Evolutionary conservation across 2,329 filamentous ascomycete genomes (phyloP), one percentile per base, ranked within the genome.

Genomic region (Stachybotrys chartarum): DNA sequence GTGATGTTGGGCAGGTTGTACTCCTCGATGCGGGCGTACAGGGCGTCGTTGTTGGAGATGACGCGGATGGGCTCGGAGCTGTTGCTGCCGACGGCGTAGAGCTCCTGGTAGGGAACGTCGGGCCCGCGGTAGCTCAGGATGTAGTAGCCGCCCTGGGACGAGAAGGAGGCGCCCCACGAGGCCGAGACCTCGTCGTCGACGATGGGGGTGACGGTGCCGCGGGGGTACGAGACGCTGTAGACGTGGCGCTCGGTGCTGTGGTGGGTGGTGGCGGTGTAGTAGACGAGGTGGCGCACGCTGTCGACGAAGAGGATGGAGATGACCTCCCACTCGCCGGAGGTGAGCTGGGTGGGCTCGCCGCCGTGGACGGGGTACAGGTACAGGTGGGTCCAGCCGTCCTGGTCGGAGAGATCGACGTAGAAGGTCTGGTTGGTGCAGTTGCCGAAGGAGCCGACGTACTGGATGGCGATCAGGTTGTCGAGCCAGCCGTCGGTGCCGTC

Each of bases 211-310:
- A 81, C 79, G 58, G 79, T 70, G 10, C 74, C 71, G 0, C 76
- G 80, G 5, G 72, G 70, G 61, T 82, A 84, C 0, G 80, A 85
- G 11, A 88, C 81, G 3, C 81, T 85, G 72, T 87, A 89, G 6
- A 89, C 62, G 60, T 89, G 86, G 2, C 82, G 77, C 64, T 88
- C 85, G 1, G 84, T 87, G 57, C 80, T 83, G 71, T 88, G 83
- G 48, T 76, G 77, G 62, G 86, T 80, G 0, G 84, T 86, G 1
- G 85, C 86, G 3, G 78, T 76, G 70, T 82, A 89, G 72, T 87
- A 87, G 53, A 88, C 69, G 7, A 86, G 68, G 30, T 78, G 74
- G 7, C 77, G 77, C 45, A 71, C 65, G 1, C 73, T 74, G 63
- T 89, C 84, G 51, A 88, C 75, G 61, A 84, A 81, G 42, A 84